Conservation (phyloP, 2,329 filamentous ascomycete genomes). For the Monosporascus sp. region DNA sequence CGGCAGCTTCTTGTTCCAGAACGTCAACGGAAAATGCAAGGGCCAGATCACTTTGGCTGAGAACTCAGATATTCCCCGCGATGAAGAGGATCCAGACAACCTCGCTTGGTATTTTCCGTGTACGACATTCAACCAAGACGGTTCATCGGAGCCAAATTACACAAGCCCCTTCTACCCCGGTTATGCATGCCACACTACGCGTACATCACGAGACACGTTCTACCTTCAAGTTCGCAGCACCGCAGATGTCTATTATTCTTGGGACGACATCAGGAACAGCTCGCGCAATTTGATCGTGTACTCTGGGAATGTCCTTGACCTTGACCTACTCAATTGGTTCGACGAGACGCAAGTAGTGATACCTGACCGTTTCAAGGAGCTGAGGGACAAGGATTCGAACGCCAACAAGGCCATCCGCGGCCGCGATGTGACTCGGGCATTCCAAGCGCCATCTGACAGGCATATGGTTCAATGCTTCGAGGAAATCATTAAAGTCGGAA, state of each 20-base stretch:
- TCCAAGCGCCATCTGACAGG: conserved; percentile 75
- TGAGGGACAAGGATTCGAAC: conserved; percentile 60
- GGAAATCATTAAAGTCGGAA: conserved; percentile 92
- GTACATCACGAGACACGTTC: conserved; percentile 62
- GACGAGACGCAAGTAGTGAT: conserved; percentile 72
- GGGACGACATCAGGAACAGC: conserved; percentile 86
- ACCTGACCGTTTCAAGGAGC: conserved; percentile 71
- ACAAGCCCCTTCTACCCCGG: conserved; percentile 74
- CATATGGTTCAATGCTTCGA: conserved; percentile 79
- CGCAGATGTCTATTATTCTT: conserved; percentile 93
- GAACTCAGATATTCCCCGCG: conserved; percentile 73
- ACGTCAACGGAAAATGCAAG: conserved; percentile 97
- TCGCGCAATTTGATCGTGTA: conserved; percentile 91
- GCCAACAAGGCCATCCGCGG: conserved; percentile 65
- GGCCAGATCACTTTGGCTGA: conserved; percentile 69
- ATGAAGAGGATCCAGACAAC: conserved; percentile 54
- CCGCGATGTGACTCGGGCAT: conserved; percentile 81
- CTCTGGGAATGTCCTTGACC: conserved; percentile 86
- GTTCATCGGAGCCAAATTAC: conserved; percentile 69
- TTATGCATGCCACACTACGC: conserved; percentile 82
- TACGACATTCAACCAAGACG: conserved; percentile 86
- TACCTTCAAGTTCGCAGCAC: conserved; percentile 61
- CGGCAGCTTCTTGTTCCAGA: conserved; percentile 95
- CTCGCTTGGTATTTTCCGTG: conserved; percentile 98
- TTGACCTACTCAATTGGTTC: conserved; percentile 87